Base-by-base conservation (phyloP, 139 green algal species). In the Chlorella sp. region DNA sequence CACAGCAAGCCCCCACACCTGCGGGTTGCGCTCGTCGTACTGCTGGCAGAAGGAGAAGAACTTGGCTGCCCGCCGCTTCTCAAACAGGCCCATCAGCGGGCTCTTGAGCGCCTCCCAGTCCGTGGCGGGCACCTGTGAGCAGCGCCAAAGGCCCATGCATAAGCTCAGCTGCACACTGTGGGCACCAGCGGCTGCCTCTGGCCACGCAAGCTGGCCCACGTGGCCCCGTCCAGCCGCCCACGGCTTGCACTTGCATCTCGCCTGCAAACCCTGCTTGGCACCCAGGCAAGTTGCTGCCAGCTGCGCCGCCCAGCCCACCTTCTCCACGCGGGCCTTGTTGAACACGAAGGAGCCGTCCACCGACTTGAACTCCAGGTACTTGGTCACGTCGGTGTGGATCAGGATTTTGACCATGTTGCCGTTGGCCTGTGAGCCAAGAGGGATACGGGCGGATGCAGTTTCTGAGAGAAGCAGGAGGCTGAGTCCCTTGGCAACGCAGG, bases 331-430 rank as follows among this genome's bases (percentile, higher is more conserved):
- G 75, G 90, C 92, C 89, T 98, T 97, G 82, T 92, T 94, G 60
- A 98, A 85, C 82, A 99, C 97, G 85, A 93, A 99, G 80, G 86
- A 95, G 44, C 97, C 97, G 75, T 99, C 97, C 62, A 98, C 95
- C 3, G 96, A 95, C 85, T 99, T 99, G 93, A 99, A 99, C 87
- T 98, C 95, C 80, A 99, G 89, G 89, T 99, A 99, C 90, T 98
- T 98, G 48, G 95, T 97, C 22, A 99, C 97, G 48, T 98, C 94
- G 24, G 97, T 99, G 90, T 98, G 95, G 64, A 99, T 92, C 78
- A 99, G 94, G 73, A 97, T 92, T 19, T 91, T 88, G 17, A 98
- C 94, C 62, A 99, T 89, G 84, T 97, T 93, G 77, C 96, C 96
- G 82, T 88, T 90, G 62, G 87, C 87, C 86, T 90, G 73, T 24